These are phyloP conservation scores for Fagus sylvatica DNA, from an alignment of 306 rosid genomes.

Conservation along the genomic window DNA sequence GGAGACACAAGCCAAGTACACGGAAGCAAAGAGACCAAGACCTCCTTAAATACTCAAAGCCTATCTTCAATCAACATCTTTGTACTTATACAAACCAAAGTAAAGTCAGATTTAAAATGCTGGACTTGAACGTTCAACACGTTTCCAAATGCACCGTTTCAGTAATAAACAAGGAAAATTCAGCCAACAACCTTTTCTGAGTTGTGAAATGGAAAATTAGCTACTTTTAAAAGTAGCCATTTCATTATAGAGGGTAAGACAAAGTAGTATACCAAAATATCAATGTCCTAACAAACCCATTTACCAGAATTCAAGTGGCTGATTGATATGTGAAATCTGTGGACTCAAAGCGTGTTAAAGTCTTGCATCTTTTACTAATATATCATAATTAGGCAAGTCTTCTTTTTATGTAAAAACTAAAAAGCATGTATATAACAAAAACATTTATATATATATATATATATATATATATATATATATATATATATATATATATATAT, in stretches of 20 bases:
- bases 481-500: too few relatives aligned
- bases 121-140: constrained; percentile 27
- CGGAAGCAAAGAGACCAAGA: constrained; percentile 4
- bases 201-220: neutral
- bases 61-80: neutral
- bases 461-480: too few relatives aligned
- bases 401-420: too few relatives aligned
- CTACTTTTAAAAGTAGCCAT: neutral
- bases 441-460: too few relatives aligned
- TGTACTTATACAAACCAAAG: constrained; percentile 27
- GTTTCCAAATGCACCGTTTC: constrained; percentile 21
- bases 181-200: neutral
- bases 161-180: constrained; percentile 33
- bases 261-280: too few relatives aligned
- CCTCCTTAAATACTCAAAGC: constrained; percentile 27
- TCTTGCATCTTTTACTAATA: neutral
- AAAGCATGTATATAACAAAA: too few relatives aligned
- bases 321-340: neutral
- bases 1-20: neutral
- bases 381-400: too few relatives aligned
- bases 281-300: too few relatives aligned
- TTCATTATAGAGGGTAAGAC: neutral
- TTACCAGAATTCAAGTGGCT: neutral
- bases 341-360: neutral
- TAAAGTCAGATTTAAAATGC: constrained; percentile 31